Conservation (phyloP, 148 eudicot genomes). For the Rhododendron vialii region DNA sequence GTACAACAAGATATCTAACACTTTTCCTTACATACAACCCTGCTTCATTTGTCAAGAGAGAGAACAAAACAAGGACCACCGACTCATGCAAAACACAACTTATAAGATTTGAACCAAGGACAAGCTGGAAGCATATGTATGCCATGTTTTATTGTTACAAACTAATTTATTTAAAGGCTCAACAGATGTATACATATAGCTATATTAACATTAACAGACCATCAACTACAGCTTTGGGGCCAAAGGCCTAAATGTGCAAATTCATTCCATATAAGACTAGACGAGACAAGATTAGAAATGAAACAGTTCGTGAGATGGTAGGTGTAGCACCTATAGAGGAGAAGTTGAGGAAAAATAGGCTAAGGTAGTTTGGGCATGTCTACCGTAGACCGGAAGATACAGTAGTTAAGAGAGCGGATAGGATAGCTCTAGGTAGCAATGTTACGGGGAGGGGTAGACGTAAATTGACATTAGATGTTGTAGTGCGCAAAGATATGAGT, state of each 20-base stretch:
- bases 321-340: too few relatives aligned
- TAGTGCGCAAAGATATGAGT: too few relatives aligned
- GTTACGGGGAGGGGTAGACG: too few relatives aligned
- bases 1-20: not conserved
- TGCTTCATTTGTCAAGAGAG: not conserved
- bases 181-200: not conserved
- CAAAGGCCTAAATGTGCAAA: not conserved
- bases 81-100: not conserved
- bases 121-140: not conserved
- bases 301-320: too few relatives aligned
- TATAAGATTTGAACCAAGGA: not conserved
- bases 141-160: not conserved
- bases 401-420: too few relatives aligned
- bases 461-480: too few relatives aligned
- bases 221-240: not conserved
- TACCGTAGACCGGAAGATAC: too few relatives aligned
- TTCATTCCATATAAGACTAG: not conserved
- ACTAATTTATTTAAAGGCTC: not conserved
- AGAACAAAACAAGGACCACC: not conserved
- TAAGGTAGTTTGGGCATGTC: too few relatives aligned
- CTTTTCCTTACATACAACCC: not conserved
- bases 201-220: not conserved
- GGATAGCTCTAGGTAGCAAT: too few relatives aligned
- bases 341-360: too few relatives aligned
- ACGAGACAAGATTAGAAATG: too few relatives aligned